Conservation (phyloP, 2,329 filamentous ascomycete genomes). For the Pestalotiopsis sp. region DNA sequence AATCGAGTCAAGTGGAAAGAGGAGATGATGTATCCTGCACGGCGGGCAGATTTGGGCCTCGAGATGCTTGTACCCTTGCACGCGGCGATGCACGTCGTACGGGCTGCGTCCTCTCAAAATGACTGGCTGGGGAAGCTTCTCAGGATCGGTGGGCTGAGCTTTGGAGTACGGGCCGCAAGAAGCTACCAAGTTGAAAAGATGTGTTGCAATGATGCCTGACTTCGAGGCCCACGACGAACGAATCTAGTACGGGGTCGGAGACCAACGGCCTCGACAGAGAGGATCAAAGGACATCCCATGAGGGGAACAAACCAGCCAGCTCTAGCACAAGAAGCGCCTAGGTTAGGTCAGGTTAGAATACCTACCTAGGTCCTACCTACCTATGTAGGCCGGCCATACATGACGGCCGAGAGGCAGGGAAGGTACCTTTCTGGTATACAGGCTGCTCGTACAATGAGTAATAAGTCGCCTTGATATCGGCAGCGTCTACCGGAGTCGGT, state of each 20-base stretch:
- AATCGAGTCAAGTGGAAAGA: neutral
- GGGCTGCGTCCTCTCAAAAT: conserved; percentile 23
- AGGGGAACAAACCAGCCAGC: neutral
- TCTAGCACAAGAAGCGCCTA: neutral
- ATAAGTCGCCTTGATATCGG: neutral
- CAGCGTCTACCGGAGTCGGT: neutral
- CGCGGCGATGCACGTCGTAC: conserved; percentile 24
- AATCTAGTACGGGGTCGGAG: neutral
- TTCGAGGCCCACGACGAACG: neutral
- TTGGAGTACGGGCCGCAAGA: conserved; percentile 12
- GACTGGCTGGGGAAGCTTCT: conserved; percentile 20
- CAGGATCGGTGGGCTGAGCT: neutral
- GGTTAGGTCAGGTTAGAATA: neutral
- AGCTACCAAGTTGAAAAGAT: conserved; percentile 8
- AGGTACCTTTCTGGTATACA: neutral
- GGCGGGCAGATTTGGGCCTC: conserved; percentile 30
- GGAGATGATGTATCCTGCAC: conserved; percentile 18
- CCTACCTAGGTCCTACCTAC: neutral
- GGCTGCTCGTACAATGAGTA: neutral
- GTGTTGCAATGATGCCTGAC: conserved; percentile 3
- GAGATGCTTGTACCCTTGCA: conserved; percentile 22
- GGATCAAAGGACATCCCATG: neutral
- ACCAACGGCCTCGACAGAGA: neutral
- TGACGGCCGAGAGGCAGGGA: neutral
- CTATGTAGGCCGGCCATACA: neutral